Conservation (phyloP, 2,329 filamentous ascomycete genomes). For the Diaporthe velutina region DNA sequence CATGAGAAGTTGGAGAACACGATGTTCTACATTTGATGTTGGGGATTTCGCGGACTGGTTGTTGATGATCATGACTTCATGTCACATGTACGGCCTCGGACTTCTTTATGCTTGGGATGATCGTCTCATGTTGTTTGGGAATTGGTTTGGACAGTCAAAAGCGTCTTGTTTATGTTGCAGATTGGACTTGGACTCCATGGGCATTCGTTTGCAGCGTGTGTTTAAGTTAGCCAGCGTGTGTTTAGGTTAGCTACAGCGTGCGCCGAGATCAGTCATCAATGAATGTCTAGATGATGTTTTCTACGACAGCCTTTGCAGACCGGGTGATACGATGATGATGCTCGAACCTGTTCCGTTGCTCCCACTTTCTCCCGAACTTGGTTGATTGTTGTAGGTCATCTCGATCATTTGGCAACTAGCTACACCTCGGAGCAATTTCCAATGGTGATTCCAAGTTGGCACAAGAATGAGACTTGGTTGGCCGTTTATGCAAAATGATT, state of each 20-base stretch:
- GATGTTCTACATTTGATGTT: slow-evolving; percentile 59
- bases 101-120: background rate
- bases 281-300: background rate
- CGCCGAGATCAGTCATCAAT: background rate
- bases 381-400: no score
- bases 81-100: background rate
- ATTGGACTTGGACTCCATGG: background rate
- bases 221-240: no score
- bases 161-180: background rate
- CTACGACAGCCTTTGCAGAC: background rate
- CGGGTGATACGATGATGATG: fast-evolving
- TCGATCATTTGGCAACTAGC: background rate
- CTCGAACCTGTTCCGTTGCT: background rate
- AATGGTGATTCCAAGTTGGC: background rate
- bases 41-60: no score
- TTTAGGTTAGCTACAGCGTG: background rate
- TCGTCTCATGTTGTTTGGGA: background rate
- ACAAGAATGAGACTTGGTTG: fast-evolving
- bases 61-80: background rate
- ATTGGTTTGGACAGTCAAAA: background rate
- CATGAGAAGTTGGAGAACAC: slow-evolving; percentile 51
- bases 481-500: background rate
- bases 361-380: no score
- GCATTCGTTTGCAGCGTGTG: background rate
- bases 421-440: background rate